Conservation (phyloP, 208 protist species). For the Trypanosoma melophagium region DNA sequence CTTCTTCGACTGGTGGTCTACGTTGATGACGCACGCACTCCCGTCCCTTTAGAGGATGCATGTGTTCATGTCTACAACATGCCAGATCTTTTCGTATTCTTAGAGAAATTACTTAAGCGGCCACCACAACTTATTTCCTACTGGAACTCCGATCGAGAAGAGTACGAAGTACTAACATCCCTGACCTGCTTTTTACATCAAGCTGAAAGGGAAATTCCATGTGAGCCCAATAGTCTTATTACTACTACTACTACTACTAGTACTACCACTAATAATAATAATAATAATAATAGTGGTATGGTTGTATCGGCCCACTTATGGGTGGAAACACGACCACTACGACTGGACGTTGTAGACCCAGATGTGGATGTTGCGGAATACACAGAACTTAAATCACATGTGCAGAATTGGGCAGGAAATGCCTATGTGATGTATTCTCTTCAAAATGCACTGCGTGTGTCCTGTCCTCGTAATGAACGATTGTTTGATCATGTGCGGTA, state of each 20-base stretch:
- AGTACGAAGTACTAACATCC: slow-evolving; percentile 43
- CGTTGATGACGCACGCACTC: slow-evolving; percentile 9
- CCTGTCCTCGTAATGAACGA: slow-evolving; percentile 35
- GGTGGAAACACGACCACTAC: slow-evolving; percentile 49
- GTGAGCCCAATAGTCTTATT: too few species aligned
- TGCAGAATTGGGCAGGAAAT: slow-evolving; percentile 44
- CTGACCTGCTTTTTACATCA: slow-evolving; percentile 27
- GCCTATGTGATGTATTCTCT: slow-evolving; percentile 41
- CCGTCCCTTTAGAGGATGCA: slow-evolving; percentile 9
- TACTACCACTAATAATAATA: slow-evolving; percentile 26
- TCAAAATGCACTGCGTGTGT: slow-evolving; percentile 43
- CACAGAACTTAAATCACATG: slow-evolving; percentile 42
- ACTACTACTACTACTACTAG: too few species aligned
- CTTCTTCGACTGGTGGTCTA: slow-evolving; percentile 17
- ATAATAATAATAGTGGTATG: neutral
- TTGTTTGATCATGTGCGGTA: slow-evolving; percentile 37
- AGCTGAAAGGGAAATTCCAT: too few species aligned
- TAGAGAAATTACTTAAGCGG: slow-evolving; percentile 20
- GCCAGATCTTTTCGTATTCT: slow-evolving; percentile 3
- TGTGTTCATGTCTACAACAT: slow-evolving; percentile 8
- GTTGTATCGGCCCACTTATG: slow-evolving; percentile 45
- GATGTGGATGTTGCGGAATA: slow-evolving; percentile 41
- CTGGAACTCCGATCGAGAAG: slow-evolving; percentile 42
- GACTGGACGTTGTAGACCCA: slow-evolving; percentile 53
- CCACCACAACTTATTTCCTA: slow-evolving; percentile 47